phyloP scores from a whole-genome alignment of 1,284 basidiomycete genomes.

The Apiotrichum akiyoshidainum region DNA sequence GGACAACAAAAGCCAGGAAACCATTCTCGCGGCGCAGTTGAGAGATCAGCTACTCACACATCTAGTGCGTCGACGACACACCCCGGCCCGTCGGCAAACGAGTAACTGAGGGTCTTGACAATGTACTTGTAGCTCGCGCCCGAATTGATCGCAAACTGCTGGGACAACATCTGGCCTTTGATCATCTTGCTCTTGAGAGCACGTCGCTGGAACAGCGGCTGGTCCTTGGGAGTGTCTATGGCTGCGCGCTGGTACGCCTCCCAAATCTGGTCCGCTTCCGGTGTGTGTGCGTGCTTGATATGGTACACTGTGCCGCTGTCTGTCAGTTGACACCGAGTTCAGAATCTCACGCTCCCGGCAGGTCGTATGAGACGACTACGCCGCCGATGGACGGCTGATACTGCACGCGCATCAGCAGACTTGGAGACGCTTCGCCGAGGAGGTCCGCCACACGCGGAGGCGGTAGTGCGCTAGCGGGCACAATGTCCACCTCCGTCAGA shows the following conservation, averaged over 20 bases:
- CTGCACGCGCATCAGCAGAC: slow-evolving; percentile 5
- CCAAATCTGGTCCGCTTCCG: slow-evolving; percentile 28
- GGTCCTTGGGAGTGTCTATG: slow-evolving; percentile 10
- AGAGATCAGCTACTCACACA: slow-evolving; percentile 27
- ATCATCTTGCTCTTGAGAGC: slow-evolving; percentile 23
- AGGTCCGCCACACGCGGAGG: not conserved
- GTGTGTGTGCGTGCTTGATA: slow-evolving; percentile 18
- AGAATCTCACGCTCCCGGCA: slow-evolving; percentile 17
- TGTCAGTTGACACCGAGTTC: not conserved
- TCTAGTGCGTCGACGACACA: slow-evolving; percentile 34
- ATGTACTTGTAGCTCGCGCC: slow-evolving; percentile 47
- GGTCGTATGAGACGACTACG: slow-evolving; percentile 15
- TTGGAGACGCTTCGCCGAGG: slow-evolving; percentile 2
- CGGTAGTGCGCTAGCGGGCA: slow-evolving; percentile 4
- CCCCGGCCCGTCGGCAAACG: slow-evolving; percentile 36
- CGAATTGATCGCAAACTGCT: slow-evolving; percentile 47
- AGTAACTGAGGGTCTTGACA: slow-evolving; percentile 36
- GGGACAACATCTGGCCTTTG: slow-evolving; percentile 33
- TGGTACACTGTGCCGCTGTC: slow-evolving; percentile 34
- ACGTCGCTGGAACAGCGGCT: slow-evolving; percentile 38
- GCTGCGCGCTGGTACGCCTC: slow-evolving; percentile 36
- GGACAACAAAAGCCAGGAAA: no score
- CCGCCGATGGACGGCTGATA: not conserved
- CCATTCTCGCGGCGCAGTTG: no score
- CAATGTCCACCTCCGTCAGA: slow-evolving; percentile 7